These are phyloP conservation scores for Sclerotinia borealis DNA, from an alignment of 2,329 filamentous ascomycete genomes.

Conservation along the genomic window DNA sequence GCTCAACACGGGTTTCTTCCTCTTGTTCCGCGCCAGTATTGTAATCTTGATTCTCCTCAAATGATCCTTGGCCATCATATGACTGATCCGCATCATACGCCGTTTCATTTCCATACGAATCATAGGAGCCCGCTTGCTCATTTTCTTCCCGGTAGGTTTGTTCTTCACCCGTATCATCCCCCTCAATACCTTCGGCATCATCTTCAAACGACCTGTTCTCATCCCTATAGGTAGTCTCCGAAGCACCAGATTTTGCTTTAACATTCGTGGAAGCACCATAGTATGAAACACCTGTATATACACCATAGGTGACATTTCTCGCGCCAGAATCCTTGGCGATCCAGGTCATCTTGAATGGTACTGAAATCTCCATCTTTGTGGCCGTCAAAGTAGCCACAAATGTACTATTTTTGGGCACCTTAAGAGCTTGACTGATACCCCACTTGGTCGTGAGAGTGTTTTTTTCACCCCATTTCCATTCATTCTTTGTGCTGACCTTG, in stretches of 20 bases:
- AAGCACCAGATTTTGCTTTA: not conserved
- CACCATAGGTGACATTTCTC: not conserved
- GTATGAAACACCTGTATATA: not conserved
- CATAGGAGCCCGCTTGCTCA: not conserved
- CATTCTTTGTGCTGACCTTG: not conserved
- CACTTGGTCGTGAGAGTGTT: not conserved
- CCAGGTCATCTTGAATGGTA: not conserved
- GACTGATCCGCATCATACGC: not conserved
- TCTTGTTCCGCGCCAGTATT: not conserved
- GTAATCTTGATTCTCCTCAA: not conserved
- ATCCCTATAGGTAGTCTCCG: not conserved
- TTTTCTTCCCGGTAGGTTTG: not conserved
- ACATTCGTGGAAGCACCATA: not conserved
- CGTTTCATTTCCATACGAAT: not conserved
- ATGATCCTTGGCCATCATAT: not conserved
- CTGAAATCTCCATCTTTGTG: not conserved
- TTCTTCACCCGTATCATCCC: not conserved
- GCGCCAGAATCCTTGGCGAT: not conserved
- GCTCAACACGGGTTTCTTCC: not conserved
- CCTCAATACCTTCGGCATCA: not conserved
- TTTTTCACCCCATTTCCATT: not conserved
- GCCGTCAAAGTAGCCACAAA: not conserved
- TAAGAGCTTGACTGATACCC: conserved; percentile 5
- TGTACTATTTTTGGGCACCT: not conserved
- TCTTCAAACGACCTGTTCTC: not conserved